Conservation (phyloP, 2,329 filamentous ascomycete species). For the Balansia obtecta region DNA sequence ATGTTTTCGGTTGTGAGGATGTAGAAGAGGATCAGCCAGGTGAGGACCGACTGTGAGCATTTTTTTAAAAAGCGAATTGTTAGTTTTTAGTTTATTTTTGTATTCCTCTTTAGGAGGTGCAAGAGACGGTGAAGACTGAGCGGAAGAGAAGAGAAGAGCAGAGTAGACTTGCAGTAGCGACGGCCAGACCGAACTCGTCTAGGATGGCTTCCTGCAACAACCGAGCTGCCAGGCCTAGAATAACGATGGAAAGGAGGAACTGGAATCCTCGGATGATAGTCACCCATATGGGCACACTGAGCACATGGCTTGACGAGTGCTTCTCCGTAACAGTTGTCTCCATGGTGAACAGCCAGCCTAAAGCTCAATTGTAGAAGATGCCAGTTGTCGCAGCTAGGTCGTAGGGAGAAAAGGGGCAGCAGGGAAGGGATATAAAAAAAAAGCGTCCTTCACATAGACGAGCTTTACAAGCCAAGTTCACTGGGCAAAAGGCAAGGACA, state of each 20-base stretch:
- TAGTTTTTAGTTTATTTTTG: too few relatives aligned
- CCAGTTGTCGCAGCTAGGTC: neutral
- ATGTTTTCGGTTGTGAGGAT: constrained; percentile 28
- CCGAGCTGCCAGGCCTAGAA: constrained; percentile 29
- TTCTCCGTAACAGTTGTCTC: neutral
- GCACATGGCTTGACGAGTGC: constrained; percentile 16
- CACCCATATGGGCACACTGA: constrained; percentile 32
- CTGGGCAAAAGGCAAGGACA: too few relatives aligned
- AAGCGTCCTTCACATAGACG: neutral
- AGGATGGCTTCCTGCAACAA: constrained; percentile 29
- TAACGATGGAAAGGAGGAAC: constrained; percentile 27
- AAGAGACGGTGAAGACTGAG: neutral
- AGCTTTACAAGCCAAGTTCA: too few relatives aligned
- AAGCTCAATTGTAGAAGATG: neutral
- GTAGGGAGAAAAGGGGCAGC: neutral
- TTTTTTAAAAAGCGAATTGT: neutral
- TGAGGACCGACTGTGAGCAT: constrained; percentile 26
- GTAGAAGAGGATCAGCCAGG: constrained; percentile 32
- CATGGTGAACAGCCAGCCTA: neutral
- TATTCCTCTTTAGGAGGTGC: too few relatives aligned
- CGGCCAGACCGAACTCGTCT: constrained; percentile 26
- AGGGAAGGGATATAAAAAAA: neutral
- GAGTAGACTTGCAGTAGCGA: constrained; percentile 25
- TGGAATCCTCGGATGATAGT: constrained; percentile 27
- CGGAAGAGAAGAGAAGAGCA: neutral